These are phyloP conservation scores for Aspergillus proliferans DNA, from an alignment of 2,329 filamentous ascomycete genomes.

Conservation along the genomic window DNA sequence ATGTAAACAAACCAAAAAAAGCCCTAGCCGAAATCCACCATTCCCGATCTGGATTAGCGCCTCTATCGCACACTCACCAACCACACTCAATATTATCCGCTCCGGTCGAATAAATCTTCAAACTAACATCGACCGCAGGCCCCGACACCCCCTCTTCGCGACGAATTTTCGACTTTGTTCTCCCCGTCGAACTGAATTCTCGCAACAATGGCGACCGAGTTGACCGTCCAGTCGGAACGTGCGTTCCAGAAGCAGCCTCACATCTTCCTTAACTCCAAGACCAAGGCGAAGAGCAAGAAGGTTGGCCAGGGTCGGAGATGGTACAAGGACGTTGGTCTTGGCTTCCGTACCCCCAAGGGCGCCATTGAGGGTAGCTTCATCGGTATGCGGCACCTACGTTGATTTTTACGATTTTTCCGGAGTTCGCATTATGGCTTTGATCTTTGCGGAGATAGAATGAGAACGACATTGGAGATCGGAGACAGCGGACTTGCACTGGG, in stretches of 20 bases:
- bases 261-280: slow-evolving; percentile 99
- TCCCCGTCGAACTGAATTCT: slow-evolving; percentile 43
- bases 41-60: slow-evolving; percentile 25
- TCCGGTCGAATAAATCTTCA: slow-evolving; percentile 31
- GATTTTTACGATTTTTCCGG: slow-evolving; percentile 8
- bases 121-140: slow-evolving; percentile 33
- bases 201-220: slow-evolving; percentile 89
- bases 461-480: slow-evolving; percentile 3
- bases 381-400: slow-evolving; percentile 60
- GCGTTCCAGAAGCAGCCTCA: slow-evolving; percentile 99
- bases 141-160: slow-evolving; percentile 26
- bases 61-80: slow-evolving; percentile 31
- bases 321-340: slow-evolving; percentile 99
- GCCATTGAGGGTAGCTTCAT: slow-evolving; percentile 99
- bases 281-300: slow-evolving; percentile 70
- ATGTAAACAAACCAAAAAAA: slow-evolving; percentile 40
- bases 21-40: slow-evolving; percentile 36
- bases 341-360: slow-evolving; percentile 96
- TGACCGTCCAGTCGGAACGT: slow-evolving; percentile 99
- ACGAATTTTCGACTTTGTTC: slow-evolving; percentile 31
- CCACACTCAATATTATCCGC: slow-evolving; percentile 21
- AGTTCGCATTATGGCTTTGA: neutral
- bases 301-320: slow-evolving; percentile 92
- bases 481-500: neutral
- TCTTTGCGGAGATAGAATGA: slow-evolving; percentile 10